These are phyloP conservation scores for Fusarium begoniae DNA, from an alignment of 2,329 filamentous ascomycete genomes.

Conservation along the genomic window DNA sequence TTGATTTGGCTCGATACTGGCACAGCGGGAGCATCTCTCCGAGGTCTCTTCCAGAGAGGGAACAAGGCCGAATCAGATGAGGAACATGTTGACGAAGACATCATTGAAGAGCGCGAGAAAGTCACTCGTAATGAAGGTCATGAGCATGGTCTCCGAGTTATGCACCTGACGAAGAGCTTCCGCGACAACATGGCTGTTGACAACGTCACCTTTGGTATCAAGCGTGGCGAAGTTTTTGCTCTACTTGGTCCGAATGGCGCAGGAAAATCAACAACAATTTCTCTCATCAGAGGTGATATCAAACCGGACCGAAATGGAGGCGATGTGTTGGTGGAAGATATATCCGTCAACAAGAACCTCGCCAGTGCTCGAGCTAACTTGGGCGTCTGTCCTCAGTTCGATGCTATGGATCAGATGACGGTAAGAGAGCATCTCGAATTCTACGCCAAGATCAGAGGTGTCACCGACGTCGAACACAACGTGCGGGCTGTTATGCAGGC, in stretches of 20 bases:
- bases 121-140: conserved; percentile 56
- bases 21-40: conserved; percentile 65
- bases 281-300: conserved; percentile 87
- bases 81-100: conserved; percentile 63
- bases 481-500: conserved; percentile 81
- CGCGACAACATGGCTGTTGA: conserved; percentile 82
- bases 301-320: conserved; percentile 76
- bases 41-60: conserved; percentile 50
- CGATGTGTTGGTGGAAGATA: conserved; percentile 81
- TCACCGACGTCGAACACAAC: conserved; percentile 78
- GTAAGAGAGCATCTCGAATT: conserved; percentile 87
- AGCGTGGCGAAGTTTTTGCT: conserved; percentile 84
- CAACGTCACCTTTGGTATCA: conserved; percentile 85
- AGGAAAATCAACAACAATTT: conserved; percentile 90
- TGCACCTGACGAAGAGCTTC: conserved; percentile 84
- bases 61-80: conserved; percentile 43
- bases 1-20: conserved; percentile 86
- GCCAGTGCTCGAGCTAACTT: conserved; percentile 78
- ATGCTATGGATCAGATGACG: conserved; percentile 91
- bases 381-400: conserved; percentile 91
- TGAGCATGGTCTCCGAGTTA: conserved; percentile 77
- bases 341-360: conserved; percentile 77
- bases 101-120: conserved; percentile 70
- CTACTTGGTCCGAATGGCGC: conserved; percentile 91
- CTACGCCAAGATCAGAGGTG: conserved; percentile 85